phyloP scores from a whole-genome alignment of 352 stramenopile genomes.

The Pythium biforme region DNA sequence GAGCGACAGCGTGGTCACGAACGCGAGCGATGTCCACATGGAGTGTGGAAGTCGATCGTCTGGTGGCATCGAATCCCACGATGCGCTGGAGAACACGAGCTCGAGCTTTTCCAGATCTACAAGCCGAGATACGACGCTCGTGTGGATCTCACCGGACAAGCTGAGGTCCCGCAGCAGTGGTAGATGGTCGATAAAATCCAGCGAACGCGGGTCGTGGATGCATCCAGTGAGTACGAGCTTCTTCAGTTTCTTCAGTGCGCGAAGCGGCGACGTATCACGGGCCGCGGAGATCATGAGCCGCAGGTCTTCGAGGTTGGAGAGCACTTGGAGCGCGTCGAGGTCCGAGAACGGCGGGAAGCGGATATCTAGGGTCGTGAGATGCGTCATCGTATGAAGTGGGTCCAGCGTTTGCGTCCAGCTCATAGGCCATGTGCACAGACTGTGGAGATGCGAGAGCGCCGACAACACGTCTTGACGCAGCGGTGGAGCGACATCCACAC shows the following conservation, averaged over 20 bases:
- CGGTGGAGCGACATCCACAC: background rate
- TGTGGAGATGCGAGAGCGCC: background rate
- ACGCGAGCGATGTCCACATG: slow-evolving; percentile 8
- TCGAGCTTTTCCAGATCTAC: background rate
- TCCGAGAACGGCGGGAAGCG: slow-evolving; percentile 21
- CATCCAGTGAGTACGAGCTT: slow-evolving; percentile 15
- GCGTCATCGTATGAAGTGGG: background rate
- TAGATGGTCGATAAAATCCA: slow-evolving; percentile 14
- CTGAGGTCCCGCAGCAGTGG: slow-evolving; percentile 5
- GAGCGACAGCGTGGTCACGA: slow-evolving; percentile 7
- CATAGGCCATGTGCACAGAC: slow-evolving; percentile 15
- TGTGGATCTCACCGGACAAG: slow-evolving; percentile 19
- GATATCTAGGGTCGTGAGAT: slow-evolving; percentile 11
- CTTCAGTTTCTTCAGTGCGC: slow-evolving; percentile 9
- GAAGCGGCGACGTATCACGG: slow-evolving; percentile 14
- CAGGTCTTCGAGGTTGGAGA: slow-evolving; percentile 12
- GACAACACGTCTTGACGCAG: slow-evolving; percentile 3
- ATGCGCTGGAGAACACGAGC: slow-evolving; percentile 9
- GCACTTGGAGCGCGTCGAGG: slow-evolving; percentile 5
- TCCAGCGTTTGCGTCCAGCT: slow-evolving; percentile 21
- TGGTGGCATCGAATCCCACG: slow-evolving; percentile 5
- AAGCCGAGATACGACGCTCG: slow-evolving; percentile 3
- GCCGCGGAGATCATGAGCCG: slow-evolving; percentile 9
- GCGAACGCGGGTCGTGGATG: slow-evolving; percentile 6
- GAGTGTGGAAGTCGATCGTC: slow-evolving; percentile 1